Evolutionary conservation across 345 rosid genomes (phyloP), one percentile per base, ranked within the genome.

Genomic region (Bruguiera parviflora): DNA sequence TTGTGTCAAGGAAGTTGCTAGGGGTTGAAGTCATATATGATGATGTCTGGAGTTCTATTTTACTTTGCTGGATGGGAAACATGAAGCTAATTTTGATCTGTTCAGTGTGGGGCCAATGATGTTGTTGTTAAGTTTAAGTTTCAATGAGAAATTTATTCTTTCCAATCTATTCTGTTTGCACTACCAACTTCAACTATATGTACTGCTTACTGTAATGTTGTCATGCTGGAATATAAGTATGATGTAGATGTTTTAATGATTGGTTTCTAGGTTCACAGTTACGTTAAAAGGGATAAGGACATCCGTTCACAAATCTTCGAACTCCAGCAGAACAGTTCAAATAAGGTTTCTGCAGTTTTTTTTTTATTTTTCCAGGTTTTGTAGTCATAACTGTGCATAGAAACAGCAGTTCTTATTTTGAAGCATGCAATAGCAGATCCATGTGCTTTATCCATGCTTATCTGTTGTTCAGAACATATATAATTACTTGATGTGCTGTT

Each of bases 331-430:
- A 84, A 87, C 78, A 84, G 87, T 73, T 83, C 84, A 29, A 87
- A 92, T 79, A 95, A 88, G 97, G 99, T 95, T 46, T 5, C 73
- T 73, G 57, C 57, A 72, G 61, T 64, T 71, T 63, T 33, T 69
- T 71, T 71, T n/a, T 58, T 58, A 68, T 53, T 0, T 5, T 1
- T 53, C 24, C 20, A 5, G 59, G 25, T 11, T 58, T 39, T 62
- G 24, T 15, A 27, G n/a, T 8, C 16, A 39, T 47, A 64, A 13
- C n/a, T 8, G 20, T 37, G 53, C 29, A 39, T 63, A 35, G 15
- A 43, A 51, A 18, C 53, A 15, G 3, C 18, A 33, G 37, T n/a
- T 62, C 58, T 68, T 61, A 20, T 20, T 39, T 25, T 11, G 20
- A 33, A 33, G 67, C 49, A 10, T 73, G 37, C 39, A 49, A 58